These are phyloP conservation scores for Sporothrix mexicana DNA, from an alignment of 2,329 filamentous ascomycete species.

Conservation along the genomic window DNA sequence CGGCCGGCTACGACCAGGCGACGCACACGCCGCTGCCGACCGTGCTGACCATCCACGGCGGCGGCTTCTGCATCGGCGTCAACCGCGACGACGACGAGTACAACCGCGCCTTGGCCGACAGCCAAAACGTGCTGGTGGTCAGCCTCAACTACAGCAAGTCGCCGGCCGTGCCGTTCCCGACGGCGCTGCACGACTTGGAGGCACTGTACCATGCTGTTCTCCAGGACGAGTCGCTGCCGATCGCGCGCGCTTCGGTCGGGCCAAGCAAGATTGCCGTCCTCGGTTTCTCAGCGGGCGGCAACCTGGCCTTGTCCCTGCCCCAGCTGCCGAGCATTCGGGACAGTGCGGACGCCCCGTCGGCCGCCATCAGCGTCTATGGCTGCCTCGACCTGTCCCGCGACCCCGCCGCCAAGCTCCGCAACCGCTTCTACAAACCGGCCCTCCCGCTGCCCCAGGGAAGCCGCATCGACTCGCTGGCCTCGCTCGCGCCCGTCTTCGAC, in stretches of 20 bases:
- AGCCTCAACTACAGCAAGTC: conserved; percentile 57
- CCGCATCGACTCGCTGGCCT: conserved; percentile 41
- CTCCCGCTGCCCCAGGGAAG: conserved; percentile 42
- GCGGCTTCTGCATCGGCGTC: conserved; percentile 54
- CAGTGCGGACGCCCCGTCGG: conserved; percentile 38
- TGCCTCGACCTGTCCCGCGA: conserved; percentile 49
- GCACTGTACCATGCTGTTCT: conserved; percentile 51
- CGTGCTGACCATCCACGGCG: conserved; percentile 58
- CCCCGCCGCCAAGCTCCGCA: conserved; percentile 41
- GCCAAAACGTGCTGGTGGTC: conserved; percentile 52
- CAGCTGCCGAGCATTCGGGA: conserved; percentile 48
- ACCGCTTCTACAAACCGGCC: conserved; percentile 47
- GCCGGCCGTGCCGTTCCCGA: conserved; percentile 52
- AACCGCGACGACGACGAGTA: conserved; percentile 54
- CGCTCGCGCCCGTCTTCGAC: conserved; percentile 45
- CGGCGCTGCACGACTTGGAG: conserved; percentile 51
- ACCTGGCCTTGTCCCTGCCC: conserved; percentile 50
- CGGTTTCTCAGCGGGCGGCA: conserved; percentile 59
- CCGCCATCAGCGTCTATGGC: conserved; percentile 53
- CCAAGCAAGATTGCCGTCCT: conserved; percentile 47
- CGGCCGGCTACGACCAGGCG: conserved; percentile 44
- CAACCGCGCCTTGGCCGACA: conserved; percentile 51
- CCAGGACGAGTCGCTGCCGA: conserved; percentile 50
- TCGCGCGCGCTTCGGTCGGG: conserved; percentile 46
- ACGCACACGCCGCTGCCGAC: conserved; percentile 46